Percentiles rank a stretch among this genome's conserved stretches.
Conservation (phyloP, 148 eudicot genomes). For the Tetragonia tetragonoides region DNA sequence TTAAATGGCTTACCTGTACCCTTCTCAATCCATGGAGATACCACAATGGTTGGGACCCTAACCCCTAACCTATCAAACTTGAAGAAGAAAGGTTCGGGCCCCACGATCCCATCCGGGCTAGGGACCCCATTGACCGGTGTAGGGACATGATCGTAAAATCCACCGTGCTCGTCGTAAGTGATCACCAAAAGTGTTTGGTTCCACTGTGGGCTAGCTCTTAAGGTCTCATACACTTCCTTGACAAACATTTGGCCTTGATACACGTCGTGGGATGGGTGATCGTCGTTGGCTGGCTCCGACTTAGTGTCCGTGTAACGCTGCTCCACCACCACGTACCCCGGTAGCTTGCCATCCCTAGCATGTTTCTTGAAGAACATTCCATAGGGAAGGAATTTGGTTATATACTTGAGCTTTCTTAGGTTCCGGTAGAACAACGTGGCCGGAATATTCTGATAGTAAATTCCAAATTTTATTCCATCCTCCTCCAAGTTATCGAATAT, state of each 20-base stretch:
- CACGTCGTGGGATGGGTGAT: constrained; percentile 83
- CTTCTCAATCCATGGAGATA: constrained; percentile 77
- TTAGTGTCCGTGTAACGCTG: constrained; percentile 74
- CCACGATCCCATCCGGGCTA: constrained; percentile 74
- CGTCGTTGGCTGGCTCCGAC: constrained; percentile 66
- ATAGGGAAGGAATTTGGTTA: constrained; percentile 49
- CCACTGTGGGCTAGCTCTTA: constrained; percentile 88
- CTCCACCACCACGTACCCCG: constrained; percentile 64
- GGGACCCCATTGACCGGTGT: constrained; percentile 70
- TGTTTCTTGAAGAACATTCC: constrained; percentile 49
- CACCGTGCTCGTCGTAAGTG: constrained; percentile 89
- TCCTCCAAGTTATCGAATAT: constrained; percentile 67
- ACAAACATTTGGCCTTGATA: constrained; percentile 73
- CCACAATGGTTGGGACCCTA: constrained; percentile 64
- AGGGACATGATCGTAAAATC: constrained; percentile 71
- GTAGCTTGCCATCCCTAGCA: constrained; percentile 59
- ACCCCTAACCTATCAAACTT: constrained; percentile 66
- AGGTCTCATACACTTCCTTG: constrained; percentile 84
- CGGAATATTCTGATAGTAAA: constrained; percentile 78
- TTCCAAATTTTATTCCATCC: constrained; percentile 51
- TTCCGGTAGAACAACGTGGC: constrained; percentile 65
- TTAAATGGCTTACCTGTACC: constrained; percentile 47
- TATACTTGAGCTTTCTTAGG: constrained; percentile 64
- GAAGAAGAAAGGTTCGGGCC: constrained; percentile 60
- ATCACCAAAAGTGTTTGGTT: constrained; percentile 61